Percentiles rank a stretch among this genome's conserved stretches.
Conservation (phyloP, 2,329 filamentous ascomycete genomes). For the Chaetomiaceae sp. region DNA sequence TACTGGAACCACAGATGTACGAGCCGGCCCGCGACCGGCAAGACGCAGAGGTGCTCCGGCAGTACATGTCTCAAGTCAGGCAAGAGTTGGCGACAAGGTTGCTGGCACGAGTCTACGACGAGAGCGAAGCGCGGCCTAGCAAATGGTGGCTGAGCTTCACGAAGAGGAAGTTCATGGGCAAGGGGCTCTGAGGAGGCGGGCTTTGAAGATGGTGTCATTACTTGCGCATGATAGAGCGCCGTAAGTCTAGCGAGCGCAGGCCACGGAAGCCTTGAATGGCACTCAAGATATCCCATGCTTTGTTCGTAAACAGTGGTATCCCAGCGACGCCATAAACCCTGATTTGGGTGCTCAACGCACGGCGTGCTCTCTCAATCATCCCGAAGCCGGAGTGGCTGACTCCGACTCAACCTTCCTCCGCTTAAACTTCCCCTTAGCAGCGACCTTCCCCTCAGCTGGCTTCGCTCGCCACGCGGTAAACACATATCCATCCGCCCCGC, state of each 20-base stretch:
- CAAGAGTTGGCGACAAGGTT: conserved; percentile 83
- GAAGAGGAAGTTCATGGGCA: conserved; percentile 99
- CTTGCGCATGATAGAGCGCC: conserved; percentile 1
- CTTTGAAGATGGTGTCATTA: background rate
- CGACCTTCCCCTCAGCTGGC: conserved; percentile 71
- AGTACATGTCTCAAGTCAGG: conserved; percentile 87
- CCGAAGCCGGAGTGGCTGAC: conserved; percentile 8
- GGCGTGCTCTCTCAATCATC: too few relatives aligned
- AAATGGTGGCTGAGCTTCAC: conserved; percentile 99
- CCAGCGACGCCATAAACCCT: background rate
- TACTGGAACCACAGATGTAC: conserved; percentile 59
- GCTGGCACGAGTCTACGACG: conserved; percentile 80
- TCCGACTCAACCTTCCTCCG: conserved; percentile 39
- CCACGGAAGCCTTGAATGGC: background rate
- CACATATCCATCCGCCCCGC: conserved; percentile 84
- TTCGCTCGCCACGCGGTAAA: conserved; percentile 78
- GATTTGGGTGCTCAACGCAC: too few relatives aligned
- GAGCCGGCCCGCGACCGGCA: conserved; percentile 81
- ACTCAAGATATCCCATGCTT: background rate
- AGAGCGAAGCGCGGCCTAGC: conserved; percentile 62
- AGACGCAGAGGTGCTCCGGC: conserved; percentile 79
- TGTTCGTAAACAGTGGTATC: conserved; percentile 10
- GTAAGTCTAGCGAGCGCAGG: background rate
- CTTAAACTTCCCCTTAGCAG: conserved; percentile 75
- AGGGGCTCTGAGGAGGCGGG: conserved; percentile 57